Conservation (phyloP, 2,329 filamentous ascomycete genomes). For the Penicillium sp. region DNA sequence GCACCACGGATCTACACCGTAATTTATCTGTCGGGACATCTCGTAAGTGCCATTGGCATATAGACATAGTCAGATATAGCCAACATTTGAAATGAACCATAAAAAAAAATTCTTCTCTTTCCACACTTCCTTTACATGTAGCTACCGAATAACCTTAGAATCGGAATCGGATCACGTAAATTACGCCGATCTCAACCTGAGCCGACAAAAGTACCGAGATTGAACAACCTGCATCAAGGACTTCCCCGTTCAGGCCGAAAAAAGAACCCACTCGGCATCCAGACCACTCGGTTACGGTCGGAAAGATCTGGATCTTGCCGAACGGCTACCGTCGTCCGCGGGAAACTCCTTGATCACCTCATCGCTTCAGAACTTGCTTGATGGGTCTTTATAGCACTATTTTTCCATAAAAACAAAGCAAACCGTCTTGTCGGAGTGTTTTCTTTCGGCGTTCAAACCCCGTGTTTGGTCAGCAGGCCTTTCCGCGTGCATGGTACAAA, state of each 20-base stretch:
- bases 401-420: too few relatives aligned
- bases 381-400: too few relatives aligned
- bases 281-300: constrained; percentile 20
- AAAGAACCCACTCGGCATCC: constrained; percentile 6
- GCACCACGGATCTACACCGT: constrained; percentile 40
- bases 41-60: background rate
- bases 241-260: constrained; percentile 2
- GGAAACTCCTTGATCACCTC: constrained; percentile 8
- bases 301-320: constrained; percentile 23
- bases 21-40: constrained; percentile 50
- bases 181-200: background rate
- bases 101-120: background rate
- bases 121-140: too few relatives aligned
- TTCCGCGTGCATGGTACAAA: background rate
- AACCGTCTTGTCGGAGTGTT: background rate
- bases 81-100: background rate
- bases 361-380: background rate
- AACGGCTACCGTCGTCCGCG: constrained; percentile 11
- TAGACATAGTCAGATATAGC: background rate
- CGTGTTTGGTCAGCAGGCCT: constrained; percentile 6
- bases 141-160: background rate
- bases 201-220: background rate
- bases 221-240: background rate
- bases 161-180: background rate
- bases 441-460: constrained; percentile 11